Evolutionary conservation across 257 asterid genomes (phyloP).

Genomic region (Solanum gracilifrons): DNA sequence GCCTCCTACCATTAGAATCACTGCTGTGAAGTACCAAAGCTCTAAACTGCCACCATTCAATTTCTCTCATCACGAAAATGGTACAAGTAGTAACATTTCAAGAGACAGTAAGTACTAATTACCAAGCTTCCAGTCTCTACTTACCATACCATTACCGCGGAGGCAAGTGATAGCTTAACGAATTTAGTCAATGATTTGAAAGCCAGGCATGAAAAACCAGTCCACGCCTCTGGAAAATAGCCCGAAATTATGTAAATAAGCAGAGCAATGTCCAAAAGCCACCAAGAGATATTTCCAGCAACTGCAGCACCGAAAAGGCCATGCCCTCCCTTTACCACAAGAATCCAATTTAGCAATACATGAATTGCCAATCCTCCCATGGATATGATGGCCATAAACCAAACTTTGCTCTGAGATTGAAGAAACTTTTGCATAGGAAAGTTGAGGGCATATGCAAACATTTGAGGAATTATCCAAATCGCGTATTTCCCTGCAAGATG

Average conservation of each 20-base stretch:
- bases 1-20: slow-evolving; percentile 37
- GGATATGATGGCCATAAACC: slow-evolving; percentile 47
- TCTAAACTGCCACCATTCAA: slow-evolving; percentile 22
- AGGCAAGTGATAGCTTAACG: slow-evolving; percentile 34
- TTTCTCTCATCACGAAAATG: not conserved
- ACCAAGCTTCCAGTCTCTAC: not conserved
- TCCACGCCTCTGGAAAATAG: slow-evolving; percentile 39
- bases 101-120: not conserved
- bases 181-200: slow-evolving; percentile 34
- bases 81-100: not conserved
- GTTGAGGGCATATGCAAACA: slow-evolving; percentile 48
- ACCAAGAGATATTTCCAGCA: slow-evolving; percentile 47
- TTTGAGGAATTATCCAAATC: slow-evolving; percentile 61
- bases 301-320: slow-evolving; percentile 47
- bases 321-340: slow-evolving; percentile 36
- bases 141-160: slow-evolving; percentile 57
- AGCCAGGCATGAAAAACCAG: slow-evolving; percentile 43
- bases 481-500: slow-evolving; percentile 41
- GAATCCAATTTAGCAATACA: slow-evolving; percentile 32
- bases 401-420: slow-evolving; percentile 57
- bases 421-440: slow-evolving; percentile 50
- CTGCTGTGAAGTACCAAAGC: slow-evolving; percentile 32
- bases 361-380: slow-evolving; percentile 29
- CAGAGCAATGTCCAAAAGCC: slow-evolving; percentile 48
- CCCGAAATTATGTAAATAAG: slow-evolving; percentile 29